A percentile compares a stretch with the other conserved stretches of the same genome.
phyloP scores from a whole-genome alignment of 768 basidiomycete genomes.

The Filobasidium floriforme region DNA sequence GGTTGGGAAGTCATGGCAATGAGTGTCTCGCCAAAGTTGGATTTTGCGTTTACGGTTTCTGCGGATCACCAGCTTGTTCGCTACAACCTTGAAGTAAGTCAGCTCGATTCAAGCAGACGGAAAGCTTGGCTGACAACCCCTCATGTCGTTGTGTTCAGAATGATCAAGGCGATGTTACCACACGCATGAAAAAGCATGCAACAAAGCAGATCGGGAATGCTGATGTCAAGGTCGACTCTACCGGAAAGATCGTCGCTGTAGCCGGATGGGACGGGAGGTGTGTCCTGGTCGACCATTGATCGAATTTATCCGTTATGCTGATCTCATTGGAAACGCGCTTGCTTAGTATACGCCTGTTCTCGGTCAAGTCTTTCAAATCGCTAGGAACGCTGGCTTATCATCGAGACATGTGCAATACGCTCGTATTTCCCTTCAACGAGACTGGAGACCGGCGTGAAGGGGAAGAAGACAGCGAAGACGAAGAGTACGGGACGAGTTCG shows the following conservation, averaged over 20 bases:
- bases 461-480: constrained; percentile 12
- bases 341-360: constrained; percentile 68
- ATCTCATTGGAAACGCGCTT: not conserved
- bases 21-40: constrained; percentile 57
- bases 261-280: constrained; percentile 94
- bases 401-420: constrained; percentile 63
- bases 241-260: constrained; percentile 72
- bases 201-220: constrained; percentile 76
- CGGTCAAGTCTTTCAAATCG: constrained; percentile 67
- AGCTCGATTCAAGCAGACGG: not conserved
- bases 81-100: constrained; percentile 33
- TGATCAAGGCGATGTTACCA: constrained; percentile 35
- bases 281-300: constrained; percentile 37
- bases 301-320: not conserved
- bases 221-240: constrained; percentile 63
- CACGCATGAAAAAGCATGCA: constrained; percentile 46
- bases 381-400: constrained; percentile 81
- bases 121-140: not conserved
- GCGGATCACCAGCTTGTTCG: constrained; percentile 58
- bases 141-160: constrained; percentile 54
- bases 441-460: not conserved
- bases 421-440: constrained; percentile 57
- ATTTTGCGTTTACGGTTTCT: constrained; percentile 69
- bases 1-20: constrained; percentile 68
- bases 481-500: constrained; percentile 47